These are phyloP conservation scores for Aspergillus novofumigatus DNA, from an alignment of 2,329 filamentous ascomycete species.

Conservation along the genomic window DNA sequence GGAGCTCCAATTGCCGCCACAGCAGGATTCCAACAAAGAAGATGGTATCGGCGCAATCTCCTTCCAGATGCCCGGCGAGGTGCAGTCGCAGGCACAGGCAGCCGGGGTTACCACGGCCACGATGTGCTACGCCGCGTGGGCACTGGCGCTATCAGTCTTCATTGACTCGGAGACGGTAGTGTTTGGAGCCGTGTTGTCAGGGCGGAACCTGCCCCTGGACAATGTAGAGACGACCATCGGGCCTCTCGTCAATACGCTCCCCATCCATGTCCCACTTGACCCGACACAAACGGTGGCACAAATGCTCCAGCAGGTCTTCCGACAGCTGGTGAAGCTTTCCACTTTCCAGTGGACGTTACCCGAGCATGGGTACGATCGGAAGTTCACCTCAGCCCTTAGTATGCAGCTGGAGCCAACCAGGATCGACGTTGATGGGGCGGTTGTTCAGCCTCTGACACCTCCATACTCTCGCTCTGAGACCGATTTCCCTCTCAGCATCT, in stretches of 20 bases:
- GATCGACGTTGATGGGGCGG: not conserved
- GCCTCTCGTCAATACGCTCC: constrained; percentile 32
- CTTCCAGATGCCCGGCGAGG: not conserved
- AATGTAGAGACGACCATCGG: constrained; percentile 25
- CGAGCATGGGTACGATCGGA: constrained; percentile 1
- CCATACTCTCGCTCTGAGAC: too few species aligned
- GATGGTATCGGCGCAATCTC: not conserved
- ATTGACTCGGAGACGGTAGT: too few species aligned
- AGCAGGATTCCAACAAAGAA: not conserved
- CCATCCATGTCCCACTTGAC: constrained; percentile 17
- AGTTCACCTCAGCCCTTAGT: constrained; percentile 1
- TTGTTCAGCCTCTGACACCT: too few species aligned
- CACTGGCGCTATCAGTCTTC: too few species aligned
- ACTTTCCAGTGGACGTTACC: constrained; percentile 1
- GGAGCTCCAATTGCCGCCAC: not conserved
- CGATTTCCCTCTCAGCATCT: too few species aligned
- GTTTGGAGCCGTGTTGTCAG: too few species aligned
- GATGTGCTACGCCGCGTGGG: too few species aligned
- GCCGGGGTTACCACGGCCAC: too few species aligned
- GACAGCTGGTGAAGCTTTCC: too few species aligned
- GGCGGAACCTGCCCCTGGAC: too few species aligned
- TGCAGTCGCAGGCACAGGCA: too few species aligned
- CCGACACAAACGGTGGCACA: not conserved
- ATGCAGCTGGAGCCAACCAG: constrained; percentile 1
- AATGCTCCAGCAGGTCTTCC: not conserved